Percentiles rank a stretch among this genome's conserved stretches.
These are phyloP conservation scores for Podospora comata DNA, from an alignment of 495 filamentous ascomycete species.

Conservation along the genomic window DNA sequence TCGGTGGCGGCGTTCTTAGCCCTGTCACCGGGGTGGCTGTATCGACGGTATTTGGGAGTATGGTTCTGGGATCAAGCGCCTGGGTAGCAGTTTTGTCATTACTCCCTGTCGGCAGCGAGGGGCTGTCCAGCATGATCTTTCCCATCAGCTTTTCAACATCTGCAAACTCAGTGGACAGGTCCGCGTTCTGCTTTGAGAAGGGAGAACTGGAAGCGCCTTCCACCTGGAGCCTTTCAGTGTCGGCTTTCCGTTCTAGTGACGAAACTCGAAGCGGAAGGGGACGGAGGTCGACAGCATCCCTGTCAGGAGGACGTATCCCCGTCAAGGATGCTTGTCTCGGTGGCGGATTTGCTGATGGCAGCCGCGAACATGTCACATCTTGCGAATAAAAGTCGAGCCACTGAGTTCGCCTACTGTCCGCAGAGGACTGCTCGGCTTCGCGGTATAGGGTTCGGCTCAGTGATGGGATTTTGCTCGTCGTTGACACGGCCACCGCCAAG, in stretches of 20 bases:
- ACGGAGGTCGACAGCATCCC: slow-evolving; percentile 11
- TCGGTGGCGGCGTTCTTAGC: slow-evolving; percentile 17
- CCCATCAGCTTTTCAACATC: background rate
- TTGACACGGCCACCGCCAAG: slow-evolving; percentile 34
- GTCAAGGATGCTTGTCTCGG: background rate
- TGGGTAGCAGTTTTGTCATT: background rate
- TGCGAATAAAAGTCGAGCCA: slow-evolving; percentile 34
- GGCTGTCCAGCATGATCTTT: slow-evolving; percentile 5
- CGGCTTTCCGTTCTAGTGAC: slow-evolving; percentile 14
- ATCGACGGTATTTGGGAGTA: background rate
- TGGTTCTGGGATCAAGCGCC: background rate
- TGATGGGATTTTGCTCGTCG: background rate
- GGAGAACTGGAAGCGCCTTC: slow-evolving; percentile 24
- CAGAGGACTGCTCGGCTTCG: slow-evolving; percentile 18
- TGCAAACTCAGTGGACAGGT: background rate
- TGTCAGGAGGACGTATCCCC: background rate
- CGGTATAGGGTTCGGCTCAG: background rate
- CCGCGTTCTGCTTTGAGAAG: background rate
- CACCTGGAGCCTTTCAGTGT: slow-evolving; percentile 23
- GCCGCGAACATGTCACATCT: background rate
- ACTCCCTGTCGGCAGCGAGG: background rate
- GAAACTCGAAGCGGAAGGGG: slow-evolving; percentile 26
- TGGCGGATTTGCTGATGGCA: slow-evolving; percentile 5
- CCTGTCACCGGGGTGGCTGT: background rate
- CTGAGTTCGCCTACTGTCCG: slow-evolving; percentile 34